Evolutionary conservation across 1,284 basidiomycete genomes (phyloP), one percentile per base, ranked within the genome.

Genomic region (Hemileia vastatrix): DNA sequence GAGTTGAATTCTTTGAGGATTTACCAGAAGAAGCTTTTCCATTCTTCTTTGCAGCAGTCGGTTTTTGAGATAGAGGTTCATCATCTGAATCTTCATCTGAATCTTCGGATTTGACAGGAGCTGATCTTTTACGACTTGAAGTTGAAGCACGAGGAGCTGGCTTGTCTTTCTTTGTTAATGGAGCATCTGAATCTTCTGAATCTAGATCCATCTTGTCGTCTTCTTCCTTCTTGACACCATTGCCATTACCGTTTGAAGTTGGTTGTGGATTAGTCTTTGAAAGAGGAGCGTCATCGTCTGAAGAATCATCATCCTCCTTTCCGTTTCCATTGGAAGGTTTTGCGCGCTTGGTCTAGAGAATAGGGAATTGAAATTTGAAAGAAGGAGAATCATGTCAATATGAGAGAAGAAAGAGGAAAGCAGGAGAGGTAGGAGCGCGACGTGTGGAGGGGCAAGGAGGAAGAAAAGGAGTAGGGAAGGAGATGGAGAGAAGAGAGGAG

Each of bases 131-230:
- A 40, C 36, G 36, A 40, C 9, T 11, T 11, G 36, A 40, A 40
- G 36, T 40, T 40, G 36, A 40, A 40, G 36, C 36, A 40, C 9
- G 11, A 40, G 36, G 36, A 65, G 63, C 50, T 66, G 62, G 2
- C 64, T 65, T 8, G 62, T 65, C 59, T 19, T 64, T 55, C 11
- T 63, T 64, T 4, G 57, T 66, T 48, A 71, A 67, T 1, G 67
- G 71, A 18, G 57, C 64, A 21, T 69, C 66, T 36, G 66, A 66
- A 54, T 69, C 67, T 48, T 67, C 65, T 15, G 65, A 66, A 57
- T 64, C 63, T 11, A 23, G 19, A 13, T 49, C 40, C 15, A 32
- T 36, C 33, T 66, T 64, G 51, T 44, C 18, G 15, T 51, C 9
- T 40, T 40, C 15, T 11, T 9, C 36, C 36, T 40, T 40, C 15